These are phyloP conservation scores for Sextonia rubra DNA, from an alignment of 164 flowering plant genomes.

Conservation along the genomic window DNA sequence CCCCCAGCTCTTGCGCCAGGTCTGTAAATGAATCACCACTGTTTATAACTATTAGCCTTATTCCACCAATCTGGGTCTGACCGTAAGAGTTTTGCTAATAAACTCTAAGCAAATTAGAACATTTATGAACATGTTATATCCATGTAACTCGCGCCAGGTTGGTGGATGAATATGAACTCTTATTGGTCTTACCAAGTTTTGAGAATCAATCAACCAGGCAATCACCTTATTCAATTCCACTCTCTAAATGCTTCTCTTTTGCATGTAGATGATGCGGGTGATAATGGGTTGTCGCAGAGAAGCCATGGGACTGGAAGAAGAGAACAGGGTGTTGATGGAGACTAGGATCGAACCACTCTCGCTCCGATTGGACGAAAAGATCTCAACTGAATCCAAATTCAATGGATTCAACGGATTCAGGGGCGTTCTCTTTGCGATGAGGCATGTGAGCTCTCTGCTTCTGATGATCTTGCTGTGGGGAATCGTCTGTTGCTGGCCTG, in stretches of 20 bases:
- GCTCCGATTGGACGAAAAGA: conserved; percentile 51
- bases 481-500: conserved; percentile 66
- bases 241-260: conserved; percentile 6
- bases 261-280: conserved; percentile 51
- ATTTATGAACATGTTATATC: too few species aligned
- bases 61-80: too few species aligned
- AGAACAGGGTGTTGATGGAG: conserved; percentile 72
- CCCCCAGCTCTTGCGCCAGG: conserved; percentile 75
- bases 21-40: conserved; percentile 8
- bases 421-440: conserved; percentile 82
- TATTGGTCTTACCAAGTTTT: too few species aligned
- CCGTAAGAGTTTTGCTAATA: too few species aligned
- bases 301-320: conserved; percentile 75
- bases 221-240: too few species aligned
- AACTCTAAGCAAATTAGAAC: too few species aligned
- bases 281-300: conserved; percentile 68
- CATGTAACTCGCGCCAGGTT: too few species aligned
- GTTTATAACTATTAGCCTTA: conserved; percentile 8
- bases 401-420: conserved; percentile 84
- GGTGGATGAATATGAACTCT: too few species aligned
- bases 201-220: too few species aligned
- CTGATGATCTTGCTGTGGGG: conserved; percentile 73
- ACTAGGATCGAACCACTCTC: conserved; percentile 59
- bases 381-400: conserved; percentile 56
- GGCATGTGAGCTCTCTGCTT: conserved; percentile 71